Base-by-base conservation (phyloP, 768 basidiomycete genomes). In the Arthromyces matolae region DNA sequence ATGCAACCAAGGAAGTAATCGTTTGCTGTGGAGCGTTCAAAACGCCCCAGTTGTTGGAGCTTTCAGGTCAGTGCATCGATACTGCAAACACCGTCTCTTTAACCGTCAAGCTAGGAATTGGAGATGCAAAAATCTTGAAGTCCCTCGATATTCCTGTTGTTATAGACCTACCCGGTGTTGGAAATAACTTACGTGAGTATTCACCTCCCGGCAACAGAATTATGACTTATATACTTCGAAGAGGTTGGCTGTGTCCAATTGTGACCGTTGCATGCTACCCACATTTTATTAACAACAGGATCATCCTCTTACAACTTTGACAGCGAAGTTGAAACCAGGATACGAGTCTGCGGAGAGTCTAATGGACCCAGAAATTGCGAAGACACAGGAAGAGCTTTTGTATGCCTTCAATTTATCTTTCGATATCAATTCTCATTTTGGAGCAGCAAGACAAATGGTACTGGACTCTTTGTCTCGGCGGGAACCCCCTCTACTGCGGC, bases 111-210 rank as follows among this genome's bases (percentile, higher is more conserved):
- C n/a, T 14, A 53, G 52, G 52, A 27, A 39, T 53, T 32, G 52
- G 52, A n/a, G 52, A 53, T 41, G 19, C 22, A 4, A 8, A 31
- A 2, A 20, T 53, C 12, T 39, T 53, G 10, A 7, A 43, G n/a
- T 8, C 20, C 1, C 33, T 42, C 20, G 48, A 36, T 10, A 50
- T 53, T 10, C 20, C 48, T 3, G 28, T 40, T 6, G 28, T 50
- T 14, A 6, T 53, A 5, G 32, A 50, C 24, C 36, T 53, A 24
- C 52, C 52, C 4, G 52, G 52, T 6, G 52, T 53, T 5, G 52
- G 52, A 28, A 50, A 29, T 5, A 50, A 53, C 18, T 34, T 49
- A 13, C 48, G 52, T 53, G 2, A 12, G 12, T 39, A 13, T 39
- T 23, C 18, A 13, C 25, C n/a, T 28, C 2, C 24, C 14, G 18